Base-by-base conservation (phyloP, 345 rosid genomes). In the Eucalyptus cloeziana region DNA sequence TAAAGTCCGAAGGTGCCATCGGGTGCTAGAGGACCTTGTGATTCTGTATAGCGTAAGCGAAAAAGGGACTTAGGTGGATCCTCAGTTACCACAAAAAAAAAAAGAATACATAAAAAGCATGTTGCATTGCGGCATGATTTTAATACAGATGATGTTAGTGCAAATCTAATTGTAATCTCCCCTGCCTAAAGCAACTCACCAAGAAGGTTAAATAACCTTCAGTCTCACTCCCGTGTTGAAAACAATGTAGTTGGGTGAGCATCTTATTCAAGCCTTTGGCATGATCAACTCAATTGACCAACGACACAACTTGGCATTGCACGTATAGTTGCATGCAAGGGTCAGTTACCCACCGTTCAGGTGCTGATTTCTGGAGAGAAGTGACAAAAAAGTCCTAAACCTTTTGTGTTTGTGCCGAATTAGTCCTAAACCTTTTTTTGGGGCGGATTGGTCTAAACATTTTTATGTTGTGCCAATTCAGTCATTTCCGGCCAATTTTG, bases 271-370 rank as follows among this genome's bases (percentile, higher is more conserved):
- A 88, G 92, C 93, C 81, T 95, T 90, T 49, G 93, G 90, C 86
- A 87, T 96, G 86, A 89, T 91, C 60, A 90, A 93, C 52, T 89
- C 95, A 33, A 88, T 89, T 9, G 97, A 97, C 89, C 90, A 93
- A 54, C 93, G 91, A 89, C 96, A 97, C 91, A 95, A 96, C 90
- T 96, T 97, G 85, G 96, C 99, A n/a, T 89, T 97, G 92, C 98
- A 96, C 91, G 17, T 51, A 17, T 92, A 21, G 96, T 97, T 54
- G 96, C 99, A 87, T 94, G 91, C 92, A 93, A 96, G 89, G 99
- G 99, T 89, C 96, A 96, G 88, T 88, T 93, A 69, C 91, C 93
- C 15, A 93, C 93, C 30, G 94, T 94, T 51, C 94, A 95, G 58
- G 94, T 94, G 86, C 91, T 97, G 87, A 88, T 95, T 88, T 88